Evolutionary conservation across 202 grass and related monocot species (phyloP).

Genomic region (Brachypodium distachyon): DNA sequence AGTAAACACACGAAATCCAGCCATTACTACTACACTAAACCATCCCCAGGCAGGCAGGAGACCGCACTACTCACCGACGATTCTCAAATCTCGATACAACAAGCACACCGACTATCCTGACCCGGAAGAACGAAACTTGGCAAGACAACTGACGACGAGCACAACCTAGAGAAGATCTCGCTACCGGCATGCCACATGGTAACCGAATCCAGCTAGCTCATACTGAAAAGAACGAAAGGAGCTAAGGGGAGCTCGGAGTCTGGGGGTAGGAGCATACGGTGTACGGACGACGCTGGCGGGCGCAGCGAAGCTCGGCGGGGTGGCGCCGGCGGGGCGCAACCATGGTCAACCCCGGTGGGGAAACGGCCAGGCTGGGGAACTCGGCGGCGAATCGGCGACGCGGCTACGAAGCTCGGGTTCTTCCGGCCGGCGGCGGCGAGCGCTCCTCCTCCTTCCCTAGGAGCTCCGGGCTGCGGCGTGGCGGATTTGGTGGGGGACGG

Average conservation of each 20-base stretch:
- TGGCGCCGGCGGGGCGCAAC: conserved; percentile 2
- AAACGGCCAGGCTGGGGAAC: not conserved
- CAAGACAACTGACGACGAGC: not conserved
- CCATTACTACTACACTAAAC: not conserved
- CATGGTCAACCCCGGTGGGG: not conserved
- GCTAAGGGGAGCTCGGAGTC: not conserved
- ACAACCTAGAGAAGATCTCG: not conserved
- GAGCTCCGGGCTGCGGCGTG: not conserved
- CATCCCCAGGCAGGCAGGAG: not conserved
- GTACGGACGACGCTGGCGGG: not conserved
- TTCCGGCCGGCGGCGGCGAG: not conserved
- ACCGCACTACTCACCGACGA: not conserved
- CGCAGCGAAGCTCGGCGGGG: conserved; percentile 17
- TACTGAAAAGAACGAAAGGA: too few relatives aligned
- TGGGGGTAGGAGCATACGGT: conserved; percentile 19
- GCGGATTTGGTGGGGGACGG: conserved; percentile 3
- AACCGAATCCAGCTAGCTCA: not conserved
- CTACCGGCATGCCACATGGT: not conserved
- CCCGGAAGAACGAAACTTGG: not conserved
- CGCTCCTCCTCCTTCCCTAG: not conserved
- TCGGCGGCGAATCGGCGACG: not conserved
- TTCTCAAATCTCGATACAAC: not conserved
- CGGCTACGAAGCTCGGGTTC: not conserved
- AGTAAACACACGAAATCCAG: not conserved
- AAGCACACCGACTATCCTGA: not conserved